A percentile compares a stretch with the other conserved stretches of the same genome.
Conservation (phyloP, 2,329 filamentous ascomycete species). For the Trichoderma sp. region DNA sequence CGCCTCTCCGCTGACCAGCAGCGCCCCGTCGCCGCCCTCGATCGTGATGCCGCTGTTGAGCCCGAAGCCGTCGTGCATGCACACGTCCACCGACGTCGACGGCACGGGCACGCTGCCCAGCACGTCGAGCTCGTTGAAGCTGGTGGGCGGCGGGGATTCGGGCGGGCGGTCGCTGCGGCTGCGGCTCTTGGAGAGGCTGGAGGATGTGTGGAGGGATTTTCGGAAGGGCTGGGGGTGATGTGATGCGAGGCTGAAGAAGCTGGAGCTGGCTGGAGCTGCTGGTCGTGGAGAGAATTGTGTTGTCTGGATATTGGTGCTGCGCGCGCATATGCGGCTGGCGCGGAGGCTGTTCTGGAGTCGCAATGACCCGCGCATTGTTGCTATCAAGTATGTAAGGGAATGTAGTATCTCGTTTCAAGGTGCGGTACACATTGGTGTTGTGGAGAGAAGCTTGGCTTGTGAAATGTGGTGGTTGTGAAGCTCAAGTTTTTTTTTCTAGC, state of each 20-base stretch:
- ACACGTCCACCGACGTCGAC: slow-evolving; percentile 81
- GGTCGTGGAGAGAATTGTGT: neutral
- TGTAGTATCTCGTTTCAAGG: neutral
- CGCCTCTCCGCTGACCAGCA: slow-evolving; percentile 84
- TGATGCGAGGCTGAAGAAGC: neutral
- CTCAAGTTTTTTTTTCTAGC: slow-evolving; percentile 12
- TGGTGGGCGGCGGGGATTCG: slow-evolving; percentile 50
- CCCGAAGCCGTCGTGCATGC: slow-evolving; percentile 80
- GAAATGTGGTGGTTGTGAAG: slow-evolving; percentile 13
- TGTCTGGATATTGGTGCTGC: neutral
- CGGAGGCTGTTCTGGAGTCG: slow-evolving; percentile 33
- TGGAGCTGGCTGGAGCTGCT: neutral
- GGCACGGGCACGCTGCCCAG: slow-evolving; percentile 75
- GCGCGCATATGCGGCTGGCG: slow-evolving; percentile 32
- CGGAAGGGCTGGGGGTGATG: neutral
- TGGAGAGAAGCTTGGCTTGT: neutral
- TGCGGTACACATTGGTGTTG: neutral
- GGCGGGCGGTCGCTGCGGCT: slow-evolving; percentile 34
- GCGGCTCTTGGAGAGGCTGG: slow-evolving; percentile 27
- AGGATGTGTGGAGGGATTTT: slow-evolving; percentile 31
- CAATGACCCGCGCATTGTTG: slow-evolving; percentile 33
- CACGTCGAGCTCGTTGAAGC: slow-evolving; percentile 79
- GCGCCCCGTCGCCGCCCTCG: slow-evolving; percentile 67
- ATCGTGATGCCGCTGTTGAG: slow-evolving; percentile 80
- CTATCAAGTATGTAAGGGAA: neutral